Evolutionary conservation across 1,284 basidiomycete genomes (phyloP), one percentile per base, ranked within the genome.

Genomic region (Cutaneotrichosporon daszewskae): DNA sequence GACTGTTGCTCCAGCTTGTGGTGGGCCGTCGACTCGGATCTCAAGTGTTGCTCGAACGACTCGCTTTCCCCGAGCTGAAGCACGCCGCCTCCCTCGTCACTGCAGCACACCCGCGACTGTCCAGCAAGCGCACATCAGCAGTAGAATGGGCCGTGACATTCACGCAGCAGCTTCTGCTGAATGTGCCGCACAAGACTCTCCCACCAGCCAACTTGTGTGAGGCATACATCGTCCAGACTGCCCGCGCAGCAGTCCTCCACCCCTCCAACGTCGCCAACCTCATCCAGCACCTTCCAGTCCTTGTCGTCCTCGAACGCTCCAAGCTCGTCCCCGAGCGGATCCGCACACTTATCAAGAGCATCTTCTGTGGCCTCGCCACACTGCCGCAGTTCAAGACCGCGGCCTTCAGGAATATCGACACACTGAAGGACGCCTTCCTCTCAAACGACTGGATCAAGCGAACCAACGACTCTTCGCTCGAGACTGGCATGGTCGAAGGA

Each of bases 401-500:
- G 0, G 68, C 68, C 3, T 70, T 70, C 48, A 47, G 68, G 9
- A 59, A 68, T 43, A 51, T 70, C 23, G 57, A 60, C 39, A 37
- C 64, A 23, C 62, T 70, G 38, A 70, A 70, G 45, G 68, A 70
- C 37, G 62, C 61, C 3, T 70, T 68, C 45, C 45, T 70, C 22
- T 62, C 66, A 3, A 60, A 57, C 31, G 60, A 63, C 37, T 69
- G 67, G 67, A 62, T 60, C 43, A 62, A 60, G 42, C 51, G 60
- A 11, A 44, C 40, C 12, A 46, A 50, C 23, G 57, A 61, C 32
- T 51, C 55, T 13, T 50, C 45, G 3, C 45, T 69, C 8, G 67
- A 69, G 43, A 55, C 55, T 1, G 62, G 58, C 16, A 69, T 69
- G 67, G 62, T 68, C 16, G 67, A 68, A 34, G 59, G 58, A 2